Percentiles rank a stretch among this genome's conserved stretches.
These are phyloP conservation scores for Geotrichum restrictum DNA, from an alignment of 1,139 yeast species.

Conservation along the genomic window DNA sequence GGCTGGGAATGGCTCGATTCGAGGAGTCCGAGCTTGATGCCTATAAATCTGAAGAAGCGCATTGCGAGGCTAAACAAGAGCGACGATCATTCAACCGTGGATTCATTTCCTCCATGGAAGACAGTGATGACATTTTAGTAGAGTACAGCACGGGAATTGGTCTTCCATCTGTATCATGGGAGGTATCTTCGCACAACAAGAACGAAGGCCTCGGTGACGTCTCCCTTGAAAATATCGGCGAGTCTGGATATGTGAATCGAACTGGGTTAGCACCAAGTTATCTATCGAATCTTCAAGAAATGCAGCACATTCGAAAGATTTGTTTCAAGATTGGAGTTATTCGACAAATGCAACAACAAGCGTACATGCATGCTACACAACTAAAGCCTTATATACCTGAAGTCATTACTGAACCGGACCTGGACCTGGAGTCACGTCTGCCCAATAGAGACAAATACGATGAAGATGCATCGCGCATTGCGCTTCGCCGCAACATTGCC, in stretches of 20 bases:
- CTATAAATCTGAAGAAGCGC: slow-evolving; percentile 18
- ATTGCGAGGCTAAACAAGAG: slow-evolving; percentile 16
- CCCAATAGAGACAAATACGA: slow-evolving; percentile 60
- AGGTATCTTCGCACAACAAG: slow-evolving; percentile 42
- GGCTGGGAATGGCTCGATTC: slow-evolving; percentile 35
- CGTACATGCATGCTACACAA: slow-evolving; percentile 69
- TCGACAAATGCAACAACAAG: slow-evolving; percentile 86
- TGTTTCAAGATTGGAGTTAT: slow-evolving; percentile 87
- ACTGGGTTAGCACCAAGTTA: slow-evolving; percentile 50
- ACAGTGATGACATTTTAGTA: slow-evolving; percentile 60
- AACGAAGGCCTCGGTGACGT: slow-evolving; percentile 40
- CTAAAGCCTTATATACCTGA: slow-evolving; percentile 67
- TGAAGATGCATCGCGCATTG: slow-evolving; percentile 57
- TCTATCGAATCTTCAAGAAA: slow-evolving; percentile 63
- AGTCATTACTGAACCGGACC: slow-evolving; percentile 58
- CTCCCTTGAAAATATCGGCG: slow-evolving; percentile 29
- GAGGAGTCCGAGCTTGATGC: slow-evolving; percentile 32
- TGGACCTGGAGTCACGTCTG: slow-evolving; percentile 74
- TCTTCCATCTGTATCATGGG: slow-evolving; percentile 58
- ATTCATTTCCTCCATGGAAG: slow-evolving; percentile 33
- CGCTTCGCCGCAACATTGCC: slow-evolving; percentile 65
- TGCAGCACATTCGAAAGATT: slow-evolving; percentile 82
- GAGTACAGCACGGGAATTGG: slow-evolving; percentile 86
- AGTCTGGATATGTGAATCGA: slow-evolving; percentile 19
- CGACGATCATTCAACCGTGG: slow-evolving; percentile 11